Evolutionary conservation across 2,329 filamentous ascomycete species (phyloP).

Genomic region (Didymella segeticola): DNA sequence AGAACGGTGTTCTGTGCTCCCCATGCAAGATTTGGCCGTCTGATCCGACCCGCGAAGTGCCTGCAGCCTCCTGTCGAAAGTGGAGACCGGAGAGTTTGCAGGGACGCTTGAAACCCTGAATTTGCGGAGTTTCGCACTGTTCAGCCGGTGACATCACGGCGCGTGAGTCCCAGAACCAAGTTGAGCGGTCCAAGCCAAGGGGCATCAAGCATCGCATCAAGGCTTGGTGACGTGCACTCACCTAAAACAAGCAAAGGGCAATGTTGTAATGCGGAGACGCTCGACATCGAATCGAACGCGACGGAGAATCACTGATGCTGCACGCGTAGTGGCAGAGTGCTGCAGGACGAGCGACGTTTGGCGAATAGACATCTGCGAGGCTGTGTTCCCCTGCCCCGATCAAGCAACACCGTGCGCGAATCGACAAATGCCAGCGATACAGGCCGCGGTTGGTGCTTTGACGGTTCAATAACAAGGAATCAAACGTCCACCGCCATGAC

Average conservation of each 20-base stretch:
- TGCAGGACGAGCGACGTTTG: slow-evolving; percentile 1
- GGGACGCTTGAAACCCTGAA: slow-evolving; percentile 7
- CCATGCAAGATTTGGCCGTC: slow-evolving; percentile 13
- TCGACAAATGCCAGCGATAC: slow-evolving; percentile 14
- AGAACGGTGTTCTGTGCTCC: not conserved
- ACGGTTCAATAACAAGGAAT: slow-evolving; percentile 32
- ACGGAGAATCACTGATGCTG: slow-evolving; percentile 8
- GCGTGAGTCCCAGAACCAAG: slow-evolving; percentile 25
- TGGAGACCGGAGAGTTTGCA: slow-evolving; percentile 17
- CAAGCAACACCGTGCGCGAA: slow-evolving; percentile 13
- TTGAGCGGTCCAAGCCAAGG: slow-evolving; percentile 26
- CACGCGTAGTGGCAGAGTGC: slow-evolving; percentile 8
- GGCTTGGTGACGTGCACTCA: slow-evolving; percentile 38
- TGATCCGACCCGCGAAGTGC: slow-evolving; percentile 16
- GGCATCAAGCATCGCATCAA: slow-evolving; percentile 33
- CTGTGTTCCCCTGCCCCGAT: slow-evolving; percentile 14
- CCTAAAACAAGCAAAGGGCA: slow-evolving; percentile 9
- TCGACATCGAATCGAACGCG: slow-evolving; percentile 5
- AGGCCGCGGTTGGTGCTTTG: slow-evolving; percentile 6
- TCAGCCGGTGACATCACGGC: slow-evolving; percentile 28
- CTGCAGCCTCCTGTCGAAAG: slow-evolving; percentile 9
- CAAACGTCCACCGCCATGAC: slow-evolving; percentile 25
- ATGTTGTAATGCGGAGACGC: not conserved
- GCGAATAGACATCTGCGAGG: slow-evolving; percentile 13
- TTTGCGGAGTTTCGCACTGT: slow-evolving; percentile 5